A percentile compares a stretch with the other conserved stretches of the same genome.
phyloP scores from a whole-genome alignment of 495 filamentous ascomycete species.

The Trichoderma erinaceum region DNA sequence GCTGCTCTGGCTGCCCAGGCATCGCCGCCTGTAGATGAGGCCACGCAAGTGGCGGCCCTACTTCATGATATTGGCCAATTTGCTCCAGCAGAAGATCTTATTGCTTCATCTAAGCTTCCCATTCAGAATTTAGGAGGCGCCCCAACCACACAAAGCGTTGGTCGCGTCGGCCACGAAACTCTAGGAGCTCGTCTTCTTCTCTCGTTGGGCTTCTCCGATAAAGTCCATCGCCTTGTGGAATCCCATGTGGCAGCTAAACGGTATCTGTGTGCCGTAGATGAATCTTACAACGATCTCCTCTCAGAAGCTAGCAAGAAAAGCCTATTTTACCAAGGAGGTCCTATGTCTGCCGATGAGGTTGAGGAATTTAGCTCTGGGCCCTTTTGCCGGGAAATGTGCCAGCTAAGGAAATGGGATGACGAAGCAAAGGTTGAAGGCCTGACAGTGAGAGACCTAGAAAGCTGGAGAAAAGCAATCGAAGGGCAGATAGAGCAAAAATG shows the following conservation, averaged over 20 bases:
- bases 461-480: constrained; percentile 6
- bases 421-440: constrained; percentile 14
- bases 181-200: constrained; percentile 38
- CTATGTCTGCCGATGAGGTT: constrained; percentile 33
- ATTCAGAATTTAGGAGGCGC: constrained; percentile 16
- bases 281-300: constrained; percentile 32
- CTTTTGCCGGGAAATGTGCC: constrained; percentile 15
- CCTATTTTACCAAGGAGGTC: constrained; percentile 40
- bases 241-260: constrained; percentile 43
- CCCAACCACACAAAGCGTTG: constrained; percentile 28
- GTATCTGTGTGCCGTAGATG: constrained; percentile 38
- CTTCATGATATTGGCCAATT: constrained; percentile 45
- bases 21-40: constrained; percentile 27
- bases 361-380: neutral
- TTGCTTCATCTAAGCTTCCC: constrained; percentile 2
- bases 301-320: constrained; percentile 37
- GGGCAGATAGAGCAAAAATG: neutral
- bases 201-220: constrained; percentile 34
- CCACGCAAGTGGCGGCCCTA: constrained; percentile 37
- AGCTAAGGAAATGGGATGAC: constrained; percentile 16
- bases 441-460: neutral
- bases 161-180: constrained; percentile 38
- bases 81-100: constrained; percentile 23
- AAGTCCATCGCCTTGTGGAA: constrained; percentile 34
- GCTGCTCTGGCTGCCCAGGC: constrained; percentile 26